phyloP scores from a whole-genome alignment of 257 asterid species.

The Prunella vulgaris region DNA sequence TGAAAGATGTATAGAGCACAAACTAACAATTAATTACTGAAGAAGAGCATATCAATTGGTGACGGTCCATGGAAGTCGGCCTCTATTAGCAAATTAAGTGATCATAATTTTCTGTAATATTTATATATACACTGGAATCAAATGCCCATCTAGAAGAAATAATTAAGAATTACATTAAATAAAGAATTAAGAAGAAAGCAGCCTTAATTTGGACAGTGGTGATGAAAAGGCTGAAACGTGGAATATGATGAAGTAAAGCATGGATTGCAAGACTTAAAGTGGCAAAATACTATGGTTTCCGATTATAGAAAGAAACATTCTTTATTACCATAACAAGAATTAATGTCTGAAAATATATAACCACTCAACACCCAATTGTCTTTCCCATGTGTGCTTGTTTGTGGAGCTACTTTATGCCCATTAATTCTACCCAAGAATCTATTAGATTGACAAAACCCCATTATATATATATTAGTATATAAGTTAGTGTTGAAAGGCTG shows the following conservation, averaged over 20 bases:
- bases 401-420: constrained; percentile 58
- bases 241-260: constrained; percentile 11
- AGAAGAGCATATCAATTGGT: constrained; percentile 7
- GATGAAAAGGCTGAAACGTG: constrained; percentile 7
- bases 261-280: constrained; percentile 23
- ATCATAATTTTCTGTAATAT: background rate
- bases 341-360: constrained; percentile 15
- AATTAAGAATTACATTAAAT: background rate
- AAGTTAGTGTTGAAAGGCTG: background rate
- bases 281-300: constrained; percentile 29
- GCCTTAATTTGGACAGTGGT: background rate
- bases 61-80: background rate
- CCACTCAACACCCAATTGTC: constrained; percentile 4
- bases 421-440: constrained; percentile 19
- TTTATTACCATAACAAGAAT: constrained; percentile 23
- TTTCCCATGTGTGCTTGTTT: constrained; percentile 23
- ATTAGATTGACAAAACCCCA: background rate
- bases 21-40: background rate
- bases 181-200: background rate
- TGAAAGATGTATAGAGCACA: background rate
- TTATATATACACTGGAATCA: background rate
- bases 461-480: too few relatives aligned
- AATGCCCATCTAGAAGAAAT: constrained; percentile 14
- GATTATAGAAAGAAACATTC: constrained; percentile 23
- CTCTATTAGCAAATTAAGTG: background rate